Evolutionary conservation across 805 yeast genomes (phyloP), one percentile per base, ranked within the genome.

Genomic region (Saturnispora dispora): DNA sequence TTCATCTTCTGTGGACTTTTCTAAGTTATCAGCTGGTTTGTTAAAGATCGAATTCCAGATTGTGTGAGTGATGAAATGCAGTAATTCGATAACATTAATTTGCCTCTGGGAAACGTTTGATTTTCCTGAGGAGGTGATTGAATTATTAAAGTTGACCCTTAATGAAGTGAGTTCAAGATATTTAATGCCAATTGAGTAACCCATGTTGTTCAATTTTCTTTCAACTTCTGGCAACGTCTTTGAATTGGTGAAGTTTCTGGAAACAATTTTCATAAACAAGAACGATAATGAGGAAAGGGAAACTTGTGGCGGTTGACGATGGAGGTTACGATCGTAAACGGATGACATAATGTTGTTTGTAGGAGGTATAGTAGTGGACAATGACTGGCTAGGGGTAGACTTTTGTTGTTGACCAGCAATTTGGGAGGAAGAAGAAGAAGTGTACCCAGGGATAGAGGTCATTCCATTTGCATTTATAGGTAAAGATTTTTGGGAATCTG

Each of bases 31-130:
- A 45, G 85, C 85, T 3, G 83, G 76, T 62, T 82, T 81, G 7
- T 89, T 91, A 68, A 88, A 88, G 11, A 87, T 64, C 3, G 81
- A 69, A 53, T 72, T 76, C 96, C 96, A 88, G 17, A 88, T 74
- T 2, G 77, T 73, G 0, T 85, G 76, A 57, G 85, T 85, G 5
- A 88, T 79, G 60, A 83, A 85, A 57, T 88, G 93, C 50, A 88
- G 66, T 33, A 81, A 85, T 60, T 87, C 89, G 18, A 95, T 85
- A 0, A 78, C 69, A 57, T 75, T 77, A 10, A 83, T 75, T 42
- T 85, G 88, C 36, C 90, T 74, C 17, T 83, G 74, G 47, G 76
- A 76, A 9, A 76, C 72, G 56, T 84, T 90, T 55, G 95, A 75
- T 59, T 81, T 83, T 20, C 84, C 81, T 27, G 76, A 70, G 6